These are phyloP conservation scores for Crotalaria pallida DNA, from an alignment of 306 rosid species.

Conservation along the genomic window DNA sequence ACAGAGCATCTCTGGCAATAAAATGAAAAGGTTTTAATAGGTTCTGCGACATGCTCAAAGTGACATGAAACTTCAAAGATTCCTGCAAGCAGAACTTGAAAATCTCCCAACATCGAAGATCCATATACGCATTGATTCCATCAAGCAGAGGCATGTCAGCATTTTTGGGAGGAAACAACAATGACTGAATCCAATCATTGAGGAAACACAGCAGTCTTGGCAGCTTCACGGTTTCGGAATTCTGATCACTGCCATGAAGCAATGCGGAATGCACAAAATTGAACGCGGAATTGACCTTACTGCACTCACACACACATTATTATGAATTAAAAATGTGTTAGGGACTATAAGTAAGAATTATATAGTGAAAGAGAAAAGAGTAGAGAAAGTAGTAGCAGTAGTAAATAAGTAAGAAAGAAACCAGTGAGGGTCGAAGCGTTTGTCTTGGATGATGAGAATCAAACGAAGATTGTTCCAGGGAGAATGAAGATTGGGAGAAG, in stretches of 20 bases:
- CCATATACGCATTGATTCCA: constrained; percentile 48
- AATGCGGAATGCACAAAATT: constrained; percentile 46
- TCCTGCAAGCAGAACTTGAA: constrained; percentile 73
- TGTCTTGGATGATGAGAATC: constrained; percentile 55
- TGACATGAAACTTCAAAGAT: constrained; percentile 42
- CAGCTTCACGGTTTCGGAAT: constrained; percentile 44
- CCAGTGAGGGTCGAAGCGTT: constrained; percentile 51
- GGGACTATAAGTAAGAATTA: not conserved
- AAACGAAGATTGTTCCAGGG: constrained; percentile 77
- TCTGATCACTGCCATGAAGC: constrained; percentile 26
- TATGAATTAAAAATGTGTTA: not conserved
- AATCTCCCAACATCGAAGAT: constrained; percentile 77
- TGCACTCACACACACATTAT: constrained; percentile 42
- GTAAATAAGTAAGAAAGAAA: constrained; percentile 7
- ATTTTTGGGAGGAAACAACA: constrained; percentile 63
- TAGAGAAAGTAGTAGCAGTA: not conserved
- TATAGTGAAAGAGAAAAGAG: not conserved
- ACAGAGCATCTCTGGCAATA: constrained; percentile 47
- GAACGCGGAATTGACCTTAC: constrained; percentile 67
- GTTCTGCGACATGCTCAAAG: constrained; percentile 58
- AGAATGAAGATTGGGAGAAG: constrained; percentile 10
- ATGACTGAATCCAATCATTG: constrained; percentile 70
- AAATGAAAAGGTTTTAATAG: constrained; percentile 51
- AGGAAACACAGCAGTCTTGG: constrained; percentile 55
- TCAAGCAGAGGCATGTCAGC: constrained; percentile 31